Evolutionary conservation across 1,284 basidiomycete genomes (phyloP), one percentile per base, ranked within the genome.

Genomic region (Sanghuangporus baumii): DNA sequence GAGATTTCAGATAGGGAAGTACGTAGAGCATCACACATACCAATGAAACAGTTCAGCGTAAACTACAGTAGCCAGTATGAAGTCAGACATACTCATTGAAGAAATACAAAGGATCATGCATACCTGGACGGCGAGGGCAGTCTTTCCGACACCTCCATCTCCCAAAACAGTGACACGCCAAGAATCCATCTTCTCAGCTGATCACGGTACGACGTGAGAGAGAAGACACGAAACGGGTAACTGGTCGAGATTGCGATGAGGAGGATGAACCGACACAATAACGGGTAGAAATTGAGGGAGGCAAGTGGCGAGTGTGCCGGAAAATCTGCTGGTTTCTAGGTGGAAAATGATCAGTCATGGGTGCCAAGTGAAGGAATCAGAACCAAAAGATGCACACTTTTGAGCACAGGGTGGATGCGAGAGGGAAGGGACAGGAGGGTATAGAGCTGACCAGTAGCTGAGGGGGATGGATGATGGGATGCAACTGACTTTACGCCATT

Each of bases 81-180:
- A n/a, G 9, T 46, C 43, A 46, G 43, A 16, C 16, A n/a, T 46
- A n/a, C 16, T 3, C 3, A 3, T 9, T 41, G 20, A n/a, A 46
- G 20, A n/a, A n/a, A 1, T 16, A 46, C 1, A 46, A 8, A n/a
- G 7, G 16, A 46, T 46, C 43, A 8, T n/a, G 87, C 87, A 66
- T 69, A 93, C 94, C 81, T 96, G 94, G 57, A 98, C 94, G 67
- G 95, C 96, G 72, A 98, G 77, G 23, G 96, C 96, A 62, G 96
- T 98, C 83, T 98, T 98, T 67, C 96, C 96, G 38, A 98, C 96
- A 78, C 96, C 96, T 77, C 96, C 96, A 78, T 98, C 96, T 68
- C 95, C 95, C 62, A 98, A 84, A 68, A 98, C 94, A 67, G 95
- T 94, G 71, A 98, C 87, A 80, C 91, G 87, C 89, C 91, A 94